Percentiles rank a stretch among this genome's conserved stretches.
Conservation (phyloP, 2,329 filamentous ascomycete genomes). For the Ustulina deusta region DNA sequence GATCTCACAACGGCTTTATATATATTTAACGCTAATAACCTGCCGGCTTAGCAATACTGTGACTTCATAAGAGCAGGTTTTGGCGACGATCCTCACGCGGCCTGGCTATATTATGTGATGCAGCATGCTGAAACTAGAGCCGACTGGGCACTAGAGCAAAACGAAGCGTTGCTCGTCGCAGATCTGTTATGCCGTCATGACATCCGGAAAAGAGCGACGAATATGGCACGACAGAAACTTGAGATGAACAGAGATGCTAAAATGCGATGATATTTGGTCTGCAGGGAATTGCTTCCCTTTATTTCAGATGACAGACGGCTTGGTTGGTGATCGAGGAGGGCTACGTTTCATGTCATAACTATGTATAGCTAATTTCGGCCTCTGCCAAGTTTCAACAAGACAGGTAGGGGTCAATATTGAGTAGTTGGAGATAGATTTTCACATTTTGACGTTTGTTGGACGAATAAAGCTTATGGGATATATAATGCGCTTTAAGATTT, state of each 20-base stretch:
- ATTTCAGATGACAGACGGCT: conserved; percentile 21
- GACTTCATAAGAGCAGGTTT: conserved; percentile 13
- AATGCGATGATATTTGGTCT: not conserved
- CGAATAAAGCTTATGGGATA: not conserved
- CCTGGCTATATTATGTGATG: conserved; percentile 2
- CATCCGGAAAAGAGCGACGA: conserved; percentile 14
- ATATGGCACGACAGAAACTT: not conserved
- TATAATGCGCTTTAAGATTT: not conserved
- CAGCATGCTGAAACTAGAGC: conserved; percentile 32
- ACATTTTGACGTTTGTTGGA: not conserved
- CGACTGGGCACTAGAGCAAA: conserved; percentile 22
- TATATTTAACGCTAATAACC: not conserved
- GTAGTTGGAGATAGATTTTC: not conserved
- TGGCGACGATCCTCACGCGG: conserved; percentile 4
- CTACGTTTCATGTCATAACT: conserved; percentile 10
- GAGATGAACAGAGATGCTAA: not conserved
- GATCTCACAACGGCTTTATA: conserved; percentile 28
- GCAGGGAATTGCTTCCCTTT: not conserved
- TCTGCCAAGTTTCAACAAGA: conserved; percentile 1
- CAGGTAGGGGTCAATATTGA: not conserved
- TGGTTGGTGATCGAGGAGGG: conserved; percentile 21
- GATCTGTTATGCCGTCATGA: conserved; percentile 31
- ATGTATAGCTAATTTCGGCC: not conserved
- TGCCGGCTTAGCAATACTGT: not conserved
- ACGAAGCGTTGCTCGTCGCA: conserved; percentile 34